phyloP scores from a whole-genome alignment of 2,329 filamentous ascomycete species.

The Clarireedia homoeocarpa region DNA sequence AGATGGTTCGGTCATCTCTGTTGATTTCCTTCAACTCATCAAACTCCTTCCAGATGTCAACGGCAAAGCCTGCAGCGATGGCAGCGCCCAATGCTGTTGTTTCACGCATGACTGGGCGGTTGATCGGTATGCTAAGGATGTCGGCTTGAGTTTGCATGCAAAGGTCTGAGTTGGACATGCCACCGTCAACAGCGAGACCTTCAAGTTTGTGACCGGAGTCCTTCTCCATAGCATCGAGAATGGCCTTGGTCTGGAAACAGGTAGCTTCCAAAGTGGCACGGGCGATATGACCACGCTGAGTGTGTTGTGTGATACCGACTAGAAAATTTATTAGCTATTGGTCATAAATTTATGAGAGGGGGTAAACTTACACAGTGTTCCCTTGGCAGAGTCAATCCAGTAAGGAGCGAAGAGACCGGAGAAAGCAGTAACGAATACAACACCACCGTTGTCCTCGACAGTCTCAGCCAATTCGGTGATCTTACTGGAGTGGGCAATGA shows the following conservation, averaged over 20 bases:
- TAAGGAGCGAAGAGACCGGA: slow-evolving; percentile 87
- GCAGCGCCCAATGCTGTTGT: slow-evolving; percentile 84
- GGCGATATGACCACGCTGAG: slow-evolving; percentile 76
- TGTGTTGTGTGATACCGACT: slow-evolving; percentile 79
- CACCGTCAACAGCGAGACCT: slow-evolving; percentile 76
- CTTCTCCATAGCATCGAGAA: slow-evolving; percentile 83
- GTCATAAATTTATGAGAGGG: neutral
- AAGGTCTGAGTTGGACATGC: slow-evolving; percentile 80
- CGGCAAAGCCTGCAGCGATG: slow-evolving; percentile 80
- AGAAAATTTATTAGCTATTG: neutral
- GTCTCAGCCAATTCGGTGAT: slow-evolving; percentile 44
- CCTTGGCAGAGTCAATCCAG: slow-evolving; percentile 89
- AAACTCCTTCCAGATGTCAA: slow-evolving; percentile 69
- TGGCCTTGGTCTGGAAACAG: slow-evolving; percentile 88
- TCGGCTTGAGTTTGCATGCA: slow-evolving; percentile 89
- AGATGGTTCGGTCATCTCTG: slow-evolving; percentile 57
- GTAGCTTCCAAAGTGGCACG: slow-evolving; percentile 85
- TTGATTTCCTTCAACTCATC: slow-evolving; percentile 67
- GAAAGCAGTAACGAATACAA: slow-evolving; percentile 84
- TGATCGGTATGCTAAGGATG: slow-evolving; percentile 72
- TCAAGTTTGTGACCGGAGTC: slow-evolving; percentile 71
- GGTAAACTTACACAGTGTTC: slow-evolving; percentile 49
- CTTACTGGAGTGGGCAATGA: slow-evolving; percentile 43
- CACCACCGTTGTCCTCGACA: slow-evolving; percentile 68
- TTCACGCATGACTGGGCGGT: slow-evolving; percentile 82